Evolutionary conservation across 2,329 filamentous ascomycete genomes (phyloP).

Genomic region (Leptodontidium sp.): DNA sequence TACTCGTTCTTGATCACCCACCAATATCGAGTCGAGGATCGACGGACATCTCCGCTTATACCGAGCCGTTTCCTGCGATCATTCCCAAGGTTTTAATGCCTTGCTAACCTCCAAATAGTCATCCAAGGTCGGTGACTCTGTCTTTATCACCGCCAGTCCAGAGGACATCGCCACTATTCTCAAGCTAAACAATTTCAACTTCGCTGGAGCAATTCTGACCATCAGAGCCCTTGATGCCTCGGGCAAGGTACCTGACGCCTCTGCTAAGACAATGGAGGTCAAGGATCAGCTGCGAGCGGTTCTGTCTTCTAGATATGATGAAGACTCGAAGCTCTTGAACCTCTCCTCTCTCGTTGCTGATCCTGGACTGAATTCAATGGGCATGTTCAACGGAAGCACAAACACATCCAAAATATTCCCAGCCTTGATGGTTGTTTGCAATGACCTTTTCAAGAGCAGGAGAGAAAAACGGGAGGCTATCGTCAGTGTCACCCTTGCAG

Average conservation of each 20-base stretch:
- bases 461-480: conserved; percentile 81
- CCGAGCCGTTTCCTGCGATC: conserved; percentile 42
- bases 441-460: conserved; percentile 75
- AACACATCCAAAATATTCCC: conserved; percentile 80
- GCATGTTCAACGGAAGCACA: conserved; percentile 73
- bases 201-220: conserved; percentile 69
- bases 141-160: conserved; percentile 72
- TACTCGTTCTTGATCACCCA: conserved; percentile 52
- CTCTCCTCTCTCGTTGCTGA: conserved; percentile 82
- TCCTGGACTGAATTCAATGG: conserved; percentile 73
- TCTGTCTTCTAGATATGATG: conserved; percentile 77
- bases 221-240: conserved; percentile 55
- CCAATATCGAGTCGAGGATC: conserved; percentile 42
- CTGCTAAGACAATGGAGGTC: conserved; percentile 62
- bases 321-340: conserved; percentile 77
- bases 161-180: conserved; percentile 70
- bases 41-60: conserved; percentile 38
- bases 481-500: conserved; percentile 80
- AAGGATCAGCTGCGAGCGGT: conserved; percentile 75
- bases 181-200: conserved; percentile 73
- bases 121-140: conserved; percentile 71
- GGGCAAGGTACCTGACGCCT: conserved; percentile 38
- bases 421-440: conserved; percentile 87
- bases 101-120: conserved; percentile 77
- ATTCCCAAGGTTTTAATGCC: conserved; percentile 48